Conservation (phyloP, 768 basidiomycete species). For the Naganishia vaughanmartiniae region DNA sequence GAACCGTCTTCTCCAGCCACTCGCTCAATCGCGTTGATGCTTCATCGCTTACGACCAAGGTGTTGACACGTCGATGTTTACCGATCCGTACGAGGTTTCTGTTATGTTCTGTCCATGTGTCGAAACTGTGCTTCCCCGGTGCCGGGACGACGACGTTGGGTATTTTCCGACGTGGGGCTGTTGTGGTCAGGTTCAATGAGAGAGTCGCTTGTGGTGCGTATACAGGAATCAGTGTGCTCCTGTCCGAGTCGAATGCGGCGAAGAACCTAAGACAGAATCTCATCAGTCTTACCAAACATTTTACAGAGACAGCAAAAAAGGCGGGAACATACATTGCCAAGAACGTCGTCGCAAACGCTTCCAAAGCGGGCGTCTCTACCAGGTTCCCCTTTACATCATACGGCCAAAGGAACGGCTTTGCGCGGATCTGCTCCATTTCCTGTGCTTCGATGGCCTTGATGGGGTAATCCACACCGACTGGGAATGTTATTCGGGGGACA, state of each 20-base stretch:
- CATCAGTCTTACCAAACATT: background rate
- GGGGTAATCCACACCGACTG: slow-evolving; percentile 62
- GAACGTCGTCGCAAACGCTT: slow-evolving; percentile 73
- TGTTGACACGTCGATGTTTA: slow-evolving; percentile 42
- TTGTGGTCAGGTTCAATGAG: slow-evolving; percentile 80
- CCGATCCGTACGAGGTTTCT: slow-evolving; percentile 39
- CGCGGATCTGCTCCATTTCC: slow-evolving; percentile 38
- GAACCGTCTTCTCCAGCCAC: slow-evolving; percentile 62
- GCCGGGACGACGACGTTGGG: background rate
- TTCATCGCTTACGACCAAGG: slow-evolving; percentile 69
- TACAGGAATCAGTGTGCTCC: slow-evolving; percentile 64
- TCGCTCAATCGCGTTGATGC: slow-evolving; percentile 56
- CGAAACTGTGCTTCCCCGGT: slow-evolving; percentile 47
- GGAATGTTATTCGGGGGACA: slow-evolving; percentile 75
- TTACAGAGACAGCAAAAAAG: slow-evolving; percentile 30
- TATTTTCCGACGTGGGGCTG: slow-evolving; percentile 69
- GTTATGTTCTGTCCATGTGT: slow-evolving; percentile 3
- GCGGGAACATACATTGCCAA: slow-evolving; percentile 52
- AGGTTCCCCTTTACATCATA: slow-evolving; percentile 52
- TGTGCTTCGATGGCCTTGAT: slow-evolving; percentile 55
- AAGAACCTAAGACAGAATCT: slow-evolving; percentile 65
- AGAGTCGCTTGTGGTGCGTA: slow-evolving; percentile 88
- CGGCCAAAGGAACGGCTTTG: slow-evolving; percentile 68
- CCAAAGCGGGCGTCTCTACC: slow-evolving; percentile 64
- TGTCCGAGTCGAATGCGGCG: slow-evolving; percentile 73